Evolutionary conservation across 306 rosid species (phyloP).

Genomic region (Cicer yamashitae): DNA sequence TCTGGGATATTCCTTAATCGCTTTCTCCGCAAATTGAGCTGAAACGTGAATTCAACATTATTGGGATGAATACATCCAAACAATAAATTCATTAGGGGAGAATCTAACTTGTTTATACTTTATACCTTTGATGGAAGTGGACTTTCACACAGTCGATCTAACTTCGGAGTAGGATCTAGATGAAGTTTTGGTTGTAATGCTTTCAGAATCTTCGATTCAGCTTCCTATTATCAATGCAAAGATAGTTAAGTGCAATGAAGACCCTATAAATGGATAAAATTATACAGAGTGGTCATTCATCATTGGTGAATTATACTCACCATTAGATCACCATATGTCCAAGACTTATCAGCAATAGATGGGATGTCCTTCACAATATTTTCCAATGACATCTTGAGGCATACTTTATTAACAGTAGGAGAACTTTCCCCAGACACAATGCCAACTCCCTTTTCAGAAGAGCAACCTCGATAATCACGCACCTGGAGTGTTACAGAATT

Average conservation of each 20-base stretch:
- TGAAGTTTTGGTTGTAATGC: conserved; percentile 86
- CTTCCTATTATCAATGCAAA: conserved; percentile 65
- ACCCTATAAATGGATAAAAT: conserved; percentile 37
- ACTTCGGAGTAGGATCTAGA: conserved; percentile 84
- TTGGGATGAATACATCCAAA: conserved; percentile 43
- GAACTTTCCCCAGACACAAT: conserved; percentile 53
- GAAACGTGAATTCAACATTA: conserved; percentile 51
- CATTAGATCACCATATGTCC: conserved; percentile 99
- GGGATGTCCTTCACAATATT: conserved; percentile 97
- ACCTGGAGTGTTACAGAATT: conserved; percentile 58
- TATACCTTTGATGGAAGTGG: conserved; percentile 74
- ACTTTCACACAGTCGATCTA: conserved; percentile 75
- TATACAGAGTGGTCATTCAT: conserved; percentile 30
- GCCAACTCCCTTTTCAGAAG: conserved; percentile 67
- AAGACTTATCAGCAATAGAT: conserved; percentile 76
- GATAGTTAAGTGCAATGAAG: conserved; percentile 41
- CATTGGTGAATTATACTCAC: conserved; percentile 57
- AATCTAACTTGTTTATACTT: conserved; percentile 54
- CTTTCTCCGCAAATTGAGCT: conserved; percentile 81
- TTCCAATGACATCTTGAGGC: conserved; percentile 92
- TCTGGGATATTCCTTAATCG: conserved; percentile 80
- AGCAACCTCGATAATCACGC: conserved; percentile 80
- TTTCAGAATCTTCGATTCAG: conserved; percentile 84
- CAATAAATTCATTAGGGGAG: conserved; percentile 41
- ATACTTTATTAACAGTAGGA: conserved; percentile 67